Conservation (phyloP, 78 protist species). For the Dictyostelium purpureum region DNA sequence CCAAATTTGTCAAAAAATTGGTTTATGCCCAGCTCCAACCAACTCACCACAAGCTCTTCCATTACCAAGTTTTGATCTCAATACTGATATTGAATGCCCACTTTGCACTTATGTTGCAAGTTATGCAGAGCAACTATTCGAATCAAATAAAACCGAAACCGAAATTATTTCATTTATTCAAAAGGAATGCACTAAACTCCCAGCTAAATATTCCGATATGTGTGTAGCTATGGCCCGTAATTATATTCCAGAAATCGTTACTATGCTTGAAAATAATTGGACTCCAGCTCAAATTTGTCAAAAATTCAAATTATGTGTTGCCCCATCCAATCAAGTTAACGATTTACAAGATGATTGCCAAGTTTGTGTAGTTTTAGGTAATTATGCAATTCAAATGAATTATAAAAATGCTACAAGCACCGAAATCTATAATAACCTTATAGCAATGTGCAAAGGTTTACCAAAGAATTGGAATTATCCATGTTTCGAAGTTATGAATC, state of each 20-base stretch:
- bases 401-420: not conserved
- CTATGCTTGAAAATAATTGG: not conserved
- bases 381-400: not conserved
- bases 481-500: not conserved
- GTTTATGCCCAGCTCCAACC: not conserved
- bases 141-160: not conserved
- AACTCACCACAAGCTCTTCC: not conserved
- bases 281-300: not conserved
- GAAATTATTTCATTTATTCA: not conserved
- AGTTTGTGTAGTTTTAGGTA: not conserved
- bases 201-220: not conserved
- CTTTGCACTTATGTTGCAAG: not conserved
- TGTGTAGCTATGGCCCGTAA: not conserved
- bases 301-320: not conserved
- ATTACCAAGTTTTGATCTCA: too few species aligned
- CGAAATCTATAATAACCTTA: not conserved
- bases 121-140: not conserved
- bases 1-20: not conserved
- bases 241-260: not conserved
- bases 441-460: not conserved
- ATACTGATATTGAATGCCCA: not conserved
- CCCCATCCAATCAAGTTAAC: not conserved
- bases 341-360: not conserved
- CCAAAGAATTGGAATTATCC: not conserved
- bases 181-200: not conserved